Evolutionary conservation across 257 asterid genomes (phyloP), one percentile per base, ranked within the genome.

Genomic region (Penstemon barbatus): DNA sequence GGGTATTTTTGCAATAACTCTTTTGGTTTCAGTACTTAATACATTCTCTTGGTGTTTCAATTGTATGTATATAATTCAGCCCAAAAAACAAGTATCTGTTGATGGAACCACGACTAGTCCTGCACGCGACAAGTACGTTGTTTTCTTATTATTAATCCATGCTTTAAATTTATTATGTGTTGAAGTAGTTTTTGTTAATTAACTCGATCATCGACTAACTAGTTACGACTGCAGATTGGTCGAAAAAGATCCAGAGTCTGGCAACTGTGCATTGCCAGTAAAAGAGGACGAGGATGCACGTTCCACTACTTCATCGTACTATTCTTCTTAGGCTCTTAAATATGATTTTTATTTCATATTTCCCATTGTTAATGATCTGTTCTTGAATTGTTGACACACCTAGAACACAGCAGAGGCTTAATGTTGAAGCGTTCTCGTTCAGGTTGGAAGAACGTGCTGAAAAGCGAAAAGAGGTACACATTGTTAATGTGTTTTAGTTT

Each of bases 391-490:
- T 25, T 25, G 33, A 1, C n/a, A 80, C 91, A 61, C 80, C 86
- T 43, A 62, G 78, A 72, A 80, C 84, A 4, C 89, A 76, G 64
- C 81, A 63, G 69, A 84, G 86, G 77, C 56, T 58, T 67, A 83
- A 76, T 67, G 82, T 74, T 15, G 41, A 83, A 13, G 80, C 82
- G 64, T 92, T 87, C 79, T 82, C 97, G 12, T 89, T 66, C 73
- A 80, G 96, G 80, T 79, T 82, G 87, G 87, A 87, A 62, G 85
- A 87, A 69, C 96, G 96, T 8, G 98, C 97, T 10, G 92, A 87
- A 70, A 88, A 83, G 64, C 81, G 97, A 58, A 90, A 73, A 75
- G 90, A 90, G 96, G 97, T 87, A 75, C 7, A 25, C 33, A 25
- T 25, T 25, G 33, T 25, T 2, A 25, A 25, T 25, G 33, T 25